Conservation (phyloP, 2,329 filamentous ascomycete species). For the Ceratocystis huliohia region DNA sequence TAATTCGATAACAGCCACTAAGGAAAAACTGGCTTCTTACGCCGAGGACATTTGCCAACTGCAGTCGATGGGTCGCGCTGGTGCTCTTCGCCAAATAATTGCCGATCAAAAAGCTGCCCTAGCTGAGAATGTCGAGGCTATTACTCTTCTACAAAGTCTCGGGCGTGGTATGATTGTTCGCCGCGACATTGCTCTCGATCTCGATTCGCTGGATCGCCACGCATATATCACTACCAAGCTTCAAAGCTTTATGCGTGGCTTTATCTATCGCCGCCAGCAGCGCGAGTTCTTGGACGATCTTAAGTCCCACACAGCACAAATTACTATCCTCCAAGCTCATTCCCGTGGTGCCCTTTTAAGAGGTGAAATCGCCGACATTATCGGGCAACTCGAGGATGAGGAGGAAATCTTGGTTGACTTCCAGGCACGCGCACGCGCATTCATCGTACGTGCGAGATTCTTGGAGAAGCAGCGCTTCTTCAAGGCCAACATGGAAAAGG, state of each 20-base stretch:
- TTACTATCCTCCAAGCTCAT: constrained; percentile 60
- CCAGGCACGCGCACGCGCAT: constrained; percentile 61
- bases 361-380: constrained; percentile 56
- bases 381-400: constrained; percentile 68
- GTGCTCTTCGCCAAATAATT: constrained; percentile 40
- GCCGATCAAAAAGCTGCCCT: constrained; percentile 38
- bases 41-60: constrained; percentile 34
- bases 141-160: constrained; percentile 44
- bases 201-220: constrained; percentile 45
- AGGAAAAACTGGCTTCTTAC: constrained; percentile 37
- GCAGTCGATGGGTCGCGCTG: constrained; percentile 42
- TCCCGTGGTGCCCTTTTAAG: constrained; percentile 69
- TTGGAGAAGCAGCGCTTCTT: constrained; percentile 79
- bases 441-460: constrained; percentile 61
- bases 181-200: constrained; percentile 36
- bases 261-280: constrained; percentile 47
- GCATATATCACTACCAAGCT: constrained; percentile 45
- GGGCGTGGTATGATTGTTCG: constrained; percentile 51
- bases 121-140: constrained; percentile 33
- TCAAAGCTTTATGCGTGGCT: constrained; percentile 57
- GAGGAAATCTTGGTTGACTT: constrained; percentile 65
- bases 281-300: constrained; percentile 55
- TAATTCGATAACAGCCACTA: constrained; percentile 33
- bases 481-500: constrained; percentile 95
- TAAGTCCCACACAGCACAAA: constrained; percentile 51